Evolutionary conservation across 2,329 filamentous ascomycete genomes (phyloP).

Genomic region (Alternaria rosae): DNA sequence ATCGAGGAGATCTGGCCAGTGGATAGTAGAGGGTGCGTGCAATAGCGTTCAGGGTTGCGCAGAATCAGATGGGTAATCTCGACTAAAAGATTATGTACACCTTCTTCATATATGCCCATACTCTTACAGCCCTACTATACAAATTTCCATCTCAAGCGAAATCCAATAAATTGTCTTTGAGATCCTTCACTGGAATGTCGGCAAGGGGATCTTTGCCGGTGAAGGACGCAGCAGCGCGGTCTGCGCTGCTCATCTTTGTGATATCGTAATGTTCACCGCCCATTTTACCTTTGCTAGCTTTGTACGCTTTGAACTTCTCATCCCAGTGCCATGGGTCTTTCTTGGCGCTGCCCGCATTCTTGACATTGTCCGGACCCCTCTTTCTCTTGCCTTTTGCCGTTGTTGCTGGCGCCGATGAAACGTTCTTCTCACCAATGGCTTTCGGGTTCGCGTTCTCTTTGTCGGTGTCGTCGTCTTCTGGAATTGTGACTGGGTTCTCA

Average conservation of each 20-base stretch:
- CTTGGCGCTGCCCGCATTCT: not conserved
- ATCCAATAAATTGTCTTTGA: constrained; percentile 17
- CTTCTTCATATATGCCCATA: not conserved
- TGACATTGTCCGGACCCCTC: not conserved
- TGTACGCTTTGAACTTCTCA: constrained; percentile 15
- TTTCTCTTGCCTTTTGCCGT: constrained; percentile 3
- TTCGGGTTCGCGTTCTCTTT: constrained; percentile 8
- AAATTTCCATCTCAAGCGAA: not conserved
- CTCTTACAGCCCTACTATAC: not conserved
- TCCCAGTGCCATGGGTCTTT: constrained; percentile 27
- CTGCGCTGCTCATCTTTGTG: constrained; percentile 24
- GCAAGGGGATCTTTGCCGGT: constrained; percentile 24
- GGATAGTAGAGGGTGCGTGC: constrained; percentile 60
- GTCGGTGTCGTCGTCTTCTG: constrained; percentile 5
- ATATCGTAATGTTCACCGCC: constrained; percentile 29
- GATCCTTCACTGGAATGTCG: constrained; percentile 7
- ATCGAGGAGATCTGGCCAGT: constrained; percentile 63
- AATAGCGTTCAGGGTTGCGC: constrained; percentile 38
- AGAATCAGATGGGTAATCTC: not conserved
- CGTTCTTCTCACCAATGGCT: not conserved
- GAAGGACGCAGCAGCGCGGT: constrained; percentile 17
- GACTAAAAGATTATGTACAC: not conserved
- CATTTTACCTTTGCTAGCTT: not conserved
- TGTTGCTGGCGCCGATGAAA: not conserved
- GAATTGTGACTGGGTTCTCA: not conserved